Base-by-base conservation (phyloP, 2,329 filamentous ascomycete genomes). In the Penicillium sp. region DNA sequence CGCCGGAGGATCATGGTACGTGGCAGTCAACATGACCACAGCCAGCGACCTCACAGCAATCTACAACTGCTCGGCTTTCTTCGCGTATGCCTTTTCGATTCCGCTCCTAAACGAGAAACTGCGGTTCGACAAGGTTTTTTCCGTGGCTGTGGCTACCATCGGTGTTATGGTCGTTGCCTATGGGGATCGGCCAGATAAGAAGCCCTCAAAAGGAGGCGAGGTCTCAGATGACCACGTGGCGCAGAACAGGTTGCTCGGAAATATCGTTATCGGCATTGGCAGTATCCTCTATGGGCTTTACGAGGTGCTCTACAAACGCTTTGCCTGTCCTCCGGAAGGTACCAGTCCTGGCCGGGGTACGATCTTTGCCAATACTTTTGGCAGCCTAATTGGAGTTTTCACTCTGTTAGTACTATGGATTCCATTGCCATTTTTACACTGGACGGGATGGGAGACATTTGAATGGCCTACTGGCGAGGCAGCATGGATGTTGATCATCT, bases 21-120 rank as follows among this genome's bases (percentile, higher is more conserved):
- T 97, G 35, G 93, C 94, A 16, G 93, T 99, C 56, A 90, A 91
- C 75, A 77, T 96, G 80, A 99, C 94, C 1, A 96, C 90, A 4
- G 89, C 94, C 3, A 91, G 89, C 62, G 94, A 99, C 73, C 77
- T 99, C 66, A 99, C 94, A 0, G 94, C 94, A 51, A 99, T 99
- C 66, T 99, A 99, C 82, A 99, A 99, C 77, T 99, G 94, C 80
- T 96, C 90, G 50, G 93, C 94, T 56, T 99, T 99, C 76, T 99
- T 99, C 73, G 94, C 94, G 46, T 99, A 99, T 71, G 93, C 90
- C 12, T 99, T 99, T 71, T 95, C 90, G 43, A 91, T 99, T 42
- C 91, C 92, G 1, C 76, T 99, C 17, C 80, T 99, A 2, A 86
- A 89, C 55, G 94, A 99, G 73, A 90, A 88, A 62, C 77, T 97